Evolutionary conservation across 768 basidiomycete species (phyloP).

Genomic region (Boletellus emodensis): DNA sequence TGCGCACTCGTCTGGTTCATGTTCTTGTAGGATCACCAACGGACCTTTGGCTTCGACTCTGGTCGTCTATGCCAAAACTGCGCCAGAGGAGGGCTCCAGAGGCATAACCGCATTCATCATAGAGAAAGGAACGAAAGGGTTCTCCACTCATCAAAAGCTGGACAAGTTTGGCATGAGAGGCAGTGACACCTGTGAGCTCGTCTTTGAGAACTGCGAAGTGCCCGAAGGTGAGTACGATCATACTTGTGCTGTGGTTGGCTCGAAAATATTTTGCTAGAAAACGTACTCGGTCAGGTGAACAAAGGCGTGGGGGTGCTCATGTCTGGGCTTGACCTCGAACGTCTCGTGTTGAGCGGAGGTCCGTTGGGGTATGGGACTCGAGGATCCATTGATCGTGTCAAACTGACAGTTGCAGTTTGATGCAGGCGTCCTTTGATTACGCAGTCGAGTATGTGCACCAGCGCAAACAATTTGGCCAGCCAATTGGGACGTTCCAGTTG

Average conservation of each 20-base stretch:
- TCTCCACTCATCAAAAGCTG: conserved; percentile 85
- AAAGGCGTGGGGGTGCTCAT: conserved; percentile 85
- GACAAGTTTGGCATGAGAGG: conserved; percentile 98
- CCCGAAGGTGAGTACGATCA: conserved; percentile 62
- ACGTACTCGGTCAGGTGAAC: conserved; percentile 77
- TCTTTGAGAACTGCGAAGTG: conserved; percentile 88
- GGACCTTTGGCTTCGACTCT: conserved; percentile 88
- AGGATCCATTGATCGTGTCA: not conserved
- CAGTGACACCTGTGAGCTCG: conserved; percentile 89
- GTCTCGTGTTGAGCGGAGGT: conserved; percentile 87
- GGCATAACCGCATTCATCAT: conserved; percentile 92
- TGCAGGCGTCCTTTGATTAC: conserved; percentile 91
- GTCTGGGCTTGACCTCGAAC: conserved; percentile 91
- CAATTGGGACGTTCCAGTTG: conserved; percentile 87
- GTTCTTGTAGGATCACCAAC: conserved; percentile 80
- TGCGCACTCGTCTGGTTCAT: not conserved
- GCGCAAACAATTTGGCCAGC: conserved; percentile 84
- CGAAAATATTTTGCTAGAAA: conserved; percentile 45
- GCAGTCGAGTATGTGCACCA: conserved; percentile 90
- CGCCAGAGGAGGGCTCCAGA: conserved; percentile 71
- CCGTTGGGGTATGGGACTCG: conserved; percentile 66
- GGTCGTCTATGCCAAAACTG: conserved; percentile 90
- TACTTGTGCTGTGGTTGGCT: not conserved
- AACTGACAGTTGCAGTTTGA: conserved; percentile 48
- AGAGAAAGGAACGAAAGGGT: conserved; percentile 77